A percentile compares a stretch with the other conserved stretches of the same genome.
phyloP scores from a whole-genome alignment of 768 basidiomycete species.

The Gyrodon lividus region DNA sequence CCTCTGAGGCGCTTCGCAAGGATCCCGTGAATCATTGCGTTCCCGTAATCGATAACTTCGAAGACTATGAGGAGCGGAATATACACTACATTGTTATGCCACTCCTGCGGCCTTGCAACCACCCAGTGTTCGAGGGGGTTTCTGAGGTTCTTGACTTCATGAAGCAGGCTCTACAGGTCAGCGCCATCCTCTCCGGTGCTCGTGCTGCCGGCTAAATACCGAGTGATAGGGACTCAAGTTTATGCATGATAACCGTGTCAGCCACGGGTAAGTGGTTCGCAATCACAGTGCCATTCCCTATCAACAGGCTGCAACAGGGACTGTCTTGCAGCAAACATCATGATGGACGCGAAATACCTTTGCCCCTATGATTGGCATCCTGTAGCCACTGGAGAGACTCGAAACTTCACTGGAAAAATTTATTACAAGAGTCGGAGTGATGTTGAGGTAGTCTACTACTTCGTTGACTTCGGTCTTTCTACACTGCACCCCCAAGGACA shows the following conservation, averaged over 20 bases:
- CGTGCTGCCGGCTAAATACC: background rate
- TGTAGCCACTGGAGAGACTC: background rate
- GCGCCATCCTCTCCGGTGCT: accelerated
- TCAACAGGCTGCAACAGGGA: conserved; percentile 17
- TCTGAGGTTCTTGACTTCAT: conserved; percentile 31
- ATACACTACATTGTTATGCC: conserved; percentile 29
- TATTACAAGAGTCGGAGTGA: conserved; percentile 25
- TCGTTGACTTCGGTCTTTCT: conserved; percentile 38
- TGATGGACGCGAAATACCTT: conserved; percentile 27
- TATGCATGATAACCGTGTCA: conserved; percentile 34
- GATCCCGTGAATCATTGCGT: conserved; percentile 23
- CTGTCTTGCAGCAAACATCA: conserved; percentile 28
- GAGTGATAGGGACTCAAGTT: conserved; percentile 32
- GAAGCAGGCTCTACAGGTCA: conserved; percentile 25
- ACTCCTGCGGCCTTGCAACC: conserved; percentile 21
- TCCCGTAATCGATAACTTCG: conserved; percentile 18
- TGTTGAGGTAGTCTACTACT: conserved; percentile 30
- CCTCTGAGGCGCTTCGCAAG: background rate
- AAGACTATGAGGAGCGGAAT: conserved; percentile 8
- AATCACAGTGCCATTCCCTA: conserved; percentile 2
- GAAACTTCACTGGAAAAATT: conserved; percentile 14
- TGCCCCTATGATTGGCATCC: conserved; percentile 32
- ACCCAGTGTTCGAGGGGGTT: conserved; percentile 22
- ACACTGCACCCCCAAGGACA: conserved; percentile 18
- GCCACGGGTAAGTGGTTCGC: conserved; percentile 31